Percentiles rank a stretch among this genome's conserved stretches.
Conservation (phyloP, 176 grass and related monocot genomes). For the Metroxylon sagu region DNA sequence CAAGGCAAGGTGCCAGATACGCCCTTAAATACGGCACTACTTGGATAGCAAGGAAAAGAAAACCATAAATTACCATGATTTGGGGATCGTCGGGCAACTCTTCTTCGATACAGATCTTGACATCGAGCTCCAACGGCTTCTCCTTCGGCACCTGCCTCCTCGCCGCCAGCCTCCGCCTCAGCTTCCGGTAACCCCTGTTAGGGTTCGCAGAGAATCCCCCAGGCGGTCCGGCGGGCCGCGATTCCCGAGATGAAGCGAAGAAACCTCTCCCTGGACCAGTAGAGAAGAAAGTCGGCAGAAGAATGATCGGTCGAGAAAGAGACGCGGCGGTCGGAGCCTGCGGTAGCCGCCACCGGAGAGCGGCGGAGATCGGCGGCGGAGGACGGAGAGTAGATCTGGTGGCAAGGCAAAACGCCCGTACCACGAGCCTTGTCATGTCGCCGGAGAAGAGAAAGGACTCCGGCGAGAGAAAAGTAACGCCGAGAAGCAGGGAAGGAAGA, state of each 20-base stretch:
- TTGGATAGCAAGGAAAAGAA: background rate
- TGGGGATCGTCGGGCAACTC: slow-evolving; percentile 66
- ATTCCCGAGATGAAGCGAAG: slow-evolving; percentile 23
- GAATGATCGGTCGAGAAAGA: slow-evolving; percentile 7
- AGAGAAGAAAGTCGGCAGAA: slow-evolving; percentile 8
- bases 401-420: slow-evolving; percentile 54
- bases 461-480: too few species aligned
- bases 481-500: too few species aligned
- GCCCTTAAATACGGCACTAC: background rate
- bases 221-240: slow-evolving; percentile 16
- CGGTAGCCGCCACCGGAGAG: slow-evolving; percentile 8
- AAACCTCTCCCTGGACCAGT: slow-evolving; percentile 23
- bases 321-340: background rate
- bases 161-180: slow-evolving; percentile 30
- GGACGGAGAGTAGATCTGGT: slow-evolving; percentile 23
- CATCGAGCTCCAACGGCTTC: slow-evolving; percentile 62
- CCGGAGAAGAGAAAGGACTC: background rate
- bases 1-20: too few species aligned
- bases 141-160: slow-evolving; percentile 63
- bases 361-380: background rate
- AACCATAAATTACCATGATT: slow-evolving; percentile 49
- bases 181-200: slow-evolving; percentile 53
- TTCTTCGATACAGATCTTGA: slow-evolving; percentile 56
- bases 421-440: slow-evolving; percentile 60
- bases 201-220: slow-evolving; percentile 27